These are phyloP conservation scores for Russula griseocarnosa DNA, from an alignment of 768 basidiomycete species.

Conservation along the genomic window DNA sequence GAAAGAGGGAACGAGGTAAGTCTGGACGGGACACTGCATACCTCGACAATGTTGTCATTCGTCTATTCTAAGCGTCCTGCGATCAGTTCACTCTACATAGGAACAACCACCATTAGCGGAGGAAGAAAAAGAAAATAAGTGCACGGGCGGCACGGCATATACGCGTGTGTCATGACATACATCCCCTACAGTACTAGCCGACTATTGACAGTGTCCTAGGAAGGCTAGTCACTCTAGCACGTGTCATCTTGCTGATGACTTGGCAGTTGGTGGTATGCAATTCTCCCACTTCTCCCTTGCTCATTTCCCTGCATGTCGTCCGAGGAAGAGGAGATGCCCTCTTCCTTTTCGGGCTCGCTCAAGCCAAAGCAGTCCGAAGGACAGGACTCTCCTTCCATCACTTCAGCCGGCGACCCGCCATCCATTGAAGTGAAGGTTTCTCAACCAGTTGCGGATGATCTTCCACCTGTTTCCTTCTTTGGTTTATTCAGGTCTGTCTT, in stretches of 20 bases:
- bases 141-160: constrained; percentile 12
- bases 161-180: constrained; percentile 34
- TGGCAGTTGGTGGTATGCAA: background rate
- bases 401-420: background rate
- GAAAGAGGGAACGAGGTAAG: too few species aligned
- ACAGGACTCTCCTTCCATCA: background rate
- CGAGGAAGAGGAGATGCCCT: constrained; percentile 4
- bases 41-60: constrained; percentile 33
- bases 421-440: background rate
- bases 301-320: constrained; percentile 6
- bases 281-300: too few species aligned
- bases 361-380: constrained; percentile 17
- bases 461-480: constrained; percentile 33
- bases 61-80: constrained; percentile 31
- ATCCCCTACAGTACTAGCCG: too few species aligned
- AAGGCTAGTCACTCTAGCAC: too few species aligned
- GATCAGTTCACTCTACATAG: constrained; percentile 22
- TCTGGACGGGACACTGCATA: background rate
- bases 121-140: too few species aligned
- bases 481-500: constrained; percentile 30
- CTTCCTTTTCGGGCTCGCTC: background rate
- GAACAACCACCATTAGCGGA: constrained; percentile 29
- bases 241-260: too few species aligned
- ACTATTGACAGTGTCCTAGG: too few species aligned
- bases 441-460: background rate